A percentile compares a stretch with the other conserved stretches of the same genome.
Evolutionary conservation across 345 rosid species (phyloP).

Genomic region (Turnera subulata): DNA sequence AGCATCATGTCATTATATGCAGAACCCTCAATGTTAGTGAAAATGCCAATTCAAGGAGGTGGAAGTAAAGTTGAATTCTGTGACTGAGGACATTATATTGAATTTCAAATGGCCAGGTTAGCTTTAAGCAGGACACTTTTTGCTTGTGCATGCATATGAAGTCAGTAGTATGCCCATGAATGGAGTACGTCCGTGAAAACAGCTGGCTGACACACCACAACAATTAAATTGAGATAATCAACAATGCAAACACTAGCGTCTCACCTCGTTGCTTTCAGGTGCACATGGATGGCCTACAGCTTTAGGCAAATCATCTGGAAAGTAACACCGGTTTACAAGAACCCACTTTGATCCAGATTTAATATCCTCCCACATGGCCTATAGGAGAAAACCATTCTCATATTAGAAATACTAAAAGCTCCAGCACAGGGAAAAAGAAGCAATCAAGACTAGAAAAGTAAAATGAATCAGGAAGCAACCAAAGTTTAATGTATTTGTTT

Average conservation of each 20-base stretch:
- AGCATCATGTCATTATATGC: slow-evolving; percentile 4
- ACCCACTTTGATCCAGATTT: slow-evolving; percentile 57
- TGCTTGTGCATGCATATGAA: not conserved
- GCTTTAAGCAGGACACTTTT: not conserved
- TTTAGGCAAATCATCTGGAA: slow-evolving; percentile 62
- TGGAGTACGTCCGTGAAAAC: not conserved
- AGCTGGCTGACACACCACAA: not conserved
- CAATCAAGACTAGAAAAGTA: not conserved
- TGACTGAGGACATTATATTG: too few species aligned
- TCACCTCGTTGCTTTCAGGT: slow-evolving; percentile 58
- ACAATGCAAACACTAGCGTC: too few species aligned
- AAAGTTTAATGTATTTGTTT: not conserved
- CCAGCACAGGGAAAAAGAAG: not conserved
- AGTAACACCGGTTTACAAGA: slow-evolving; percentile 48
- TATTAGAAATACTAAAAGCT: not conserved
- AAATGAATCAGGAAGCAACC: not conserved
- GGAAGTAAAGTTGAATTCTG: not conserved
- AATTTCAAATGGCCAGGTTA: not conserved
- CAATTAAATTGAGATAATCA: too few species aligned
- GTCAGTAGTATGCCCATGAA: not conserved
- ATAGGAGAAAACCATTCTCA: slow-evolving; percentile 10
- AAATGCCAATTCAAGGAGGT: slow-evolving; percentile 7
- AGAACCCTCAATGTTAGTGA: not conserved
- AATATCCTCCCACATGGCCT: slow-evolving; percentile 73
- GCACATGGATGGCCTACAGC: slow-evolving; percentile 52